Conservation (phyloP, 306 rosid genomes). For the Lathyrus sativus region DNA sequence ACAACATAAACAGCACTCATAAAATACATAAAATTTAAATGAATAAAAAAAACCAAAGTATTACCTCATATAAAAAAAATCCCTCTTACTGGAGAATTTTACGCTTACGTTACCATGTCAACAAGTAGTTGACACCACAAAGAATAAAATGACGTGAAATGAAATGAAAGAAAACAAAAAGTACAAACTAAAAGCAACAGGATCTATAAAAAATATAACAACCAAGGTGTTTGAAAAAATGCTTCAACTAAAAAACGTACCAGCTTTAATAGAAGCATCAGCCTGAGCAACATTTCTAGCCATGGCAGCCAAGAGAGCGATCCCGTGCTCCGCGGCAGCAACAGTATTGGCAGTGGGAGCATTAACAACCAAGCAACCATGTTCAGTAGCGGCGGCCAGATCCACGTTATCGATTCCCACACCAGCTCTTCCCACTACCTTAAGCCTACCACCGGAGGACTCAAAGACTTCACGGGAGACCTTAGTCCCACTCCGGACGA, state of each 20-base stretch:
- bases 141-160: neutral
- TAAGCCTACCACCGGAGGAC: constrained; percentile 84
- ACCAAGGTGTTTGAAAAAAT: constrained; percentile 35
- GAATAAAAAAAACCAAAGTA: neutral
- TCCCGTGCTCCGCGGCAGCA: constrained; percentile 97
- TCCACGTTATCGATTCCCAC: constrained; percentile 98
- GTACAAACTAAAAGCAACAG: neutral
- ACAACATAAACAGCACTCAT: neutral
- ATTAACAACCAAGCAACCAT: constrained; percentile 90
- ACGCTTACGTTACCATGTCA: neutral
- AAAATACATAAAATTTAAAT: neutral
- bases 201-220: neutral
- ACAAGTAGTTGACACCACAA: neutral
- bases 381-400: constrained; percentile 99
- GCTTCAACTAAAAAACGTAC: constrained; percentile 44
- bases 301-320: constrained; percentile 90
- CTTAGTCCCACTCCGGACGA: constrained; percentile 94
- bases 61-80: neutral
- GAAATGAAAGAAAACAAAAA: constrained; percentile 26
- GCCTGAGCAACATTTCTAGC: constrained; percentile 97
- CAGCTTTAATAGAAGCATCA: constrained; percentile 91
- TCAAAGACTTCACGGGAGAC: constrained; percentile 92
- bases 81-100: neutral
- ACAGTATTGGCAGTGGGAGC: constrained; percentile 98
- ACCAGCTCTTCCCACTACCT: constrained; percentile 97